A percentile compares a stretch with the other conserved stretches of the same genome.
These are phyloP conservation scores for Cenchrus americanus DNA, from an alignment of 176 grass and related monocot species.

Conservation along the genomic window DNA sequence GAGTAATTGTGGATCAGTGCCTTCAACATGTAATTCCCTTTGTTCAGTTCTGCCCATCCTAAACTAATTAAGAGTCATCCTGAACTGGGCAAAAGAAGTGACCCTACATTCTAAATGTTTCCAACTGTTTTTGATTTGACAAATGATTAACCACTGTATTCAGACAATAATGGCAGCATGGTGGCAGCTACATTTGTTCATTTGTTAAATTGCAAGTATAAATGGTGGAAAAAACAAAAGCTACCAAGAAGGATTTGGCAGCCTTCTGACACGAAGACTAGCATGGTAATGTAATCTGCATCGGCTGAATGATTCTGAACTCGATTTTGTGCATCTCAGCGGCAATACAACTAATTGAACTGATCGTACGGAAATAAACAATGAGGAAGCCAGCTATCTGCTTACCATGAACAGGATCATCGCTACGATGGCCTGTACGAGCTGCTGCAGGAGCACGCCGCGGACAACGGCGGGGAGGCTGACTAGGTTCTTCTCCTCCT, in stretches of 20 bases:
- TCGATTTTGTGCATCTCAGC: neutral
- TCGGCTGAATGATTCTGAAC: neutral
- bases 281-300: neutral
- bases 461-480: conserved; percentile 55
- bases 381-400: neutral
- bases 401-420: conserved; percentile 85
- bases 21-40: neutral
- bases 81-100: neutral
- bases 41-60: neutral
- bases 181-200: neutral
- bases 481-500: conserved; percentile 82
- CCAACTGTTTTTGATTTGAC: neutral
- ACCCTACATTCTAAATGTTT: neutral
- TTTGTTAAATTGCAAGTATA: neutral
- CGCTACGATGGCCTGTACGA: conserved; percentile 73
- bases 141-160: neutral
- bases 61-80: conserved; percentile 6
- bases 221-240: neutral
- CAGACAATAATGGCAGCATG: neutral
- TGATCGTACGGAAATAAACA: neutral
- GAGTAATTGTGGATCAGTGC: neutral
- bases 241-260: neutral
- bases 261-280: neutral
- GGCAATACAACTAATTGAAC: neutral
- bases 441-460: conserved; percentile 82